Percentiles rank a stretch among this genome's conserved stretches.
Evolutionary conservation across 257 asterid genomes (phyloP).

Genomic region (Striga asiatica): DNA sequence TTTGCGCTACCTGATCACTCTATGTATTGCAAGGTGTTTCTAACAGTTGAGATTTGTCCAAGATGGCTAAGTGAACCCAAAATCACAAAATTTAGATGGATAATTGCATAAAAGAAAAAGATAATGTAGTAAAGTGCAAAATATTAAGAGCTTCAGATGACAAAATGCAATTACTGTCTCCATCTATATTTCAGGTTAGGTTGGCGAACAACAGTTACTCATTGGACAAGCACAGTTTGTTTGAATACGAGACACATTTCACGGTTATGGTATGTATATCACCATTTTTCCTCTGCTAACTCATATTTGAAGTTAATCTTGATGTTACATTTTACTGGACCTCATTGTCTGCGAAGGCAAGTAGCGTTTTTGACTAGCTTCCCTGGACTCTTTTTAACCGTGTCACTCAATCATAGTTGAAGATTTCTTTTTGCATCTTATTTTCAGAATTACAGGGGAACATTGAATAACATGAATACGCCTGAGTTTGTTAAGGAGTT

Average conservation of each 20-base stretch:
- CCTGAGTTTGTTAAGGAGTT: conserved; percentile 75
- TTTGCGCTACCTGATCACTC: too few species aligned
- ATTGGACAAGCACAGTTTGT: conserved; percentile 66
- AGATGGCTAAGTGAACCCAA: too few species aligned
- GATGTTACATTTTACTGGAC: conserved; percentile 2
- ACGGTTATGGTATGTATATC: conserved; percentile 76
- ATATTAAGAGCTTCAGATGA: too few species aligned
- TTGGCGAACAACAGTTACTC: conserved; percentile 80
- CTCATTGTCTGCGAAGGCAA: not conserved
- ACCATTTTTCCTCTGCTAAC: not conserved
- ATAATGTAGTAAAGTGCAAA: too few species aligned
- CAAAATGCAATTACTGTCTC: conserved; percentile 7
- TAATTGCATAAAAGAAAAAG: too few species aligned
- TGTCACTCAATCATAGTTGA: conserved; percentile 6
- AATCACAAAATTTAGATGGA: too few species aligned
- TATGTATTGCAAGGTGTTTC: too few species aligned
- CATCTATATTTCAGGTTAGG: conserved; percentile 50
- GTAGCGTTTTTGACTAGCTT: not conserved
- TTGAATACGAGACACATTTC: conserved; percentile 91
- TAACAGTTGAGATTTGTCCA: too few species aligned
- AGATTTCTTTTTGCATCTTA: conserved; percentile 3
- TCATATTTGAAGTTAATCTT: not conserved
- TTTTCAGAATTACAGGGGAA: conserved; percentile 80
- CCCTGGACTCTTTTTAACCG: conserved; percentile 1
- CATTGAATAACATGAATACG: conserved; percentile 65